These are phyloP conservation scores for Phytophthora palmivora DNA, from an alignment of 352 stramenopile genomes.

Conservation along the genomic window DNA sequence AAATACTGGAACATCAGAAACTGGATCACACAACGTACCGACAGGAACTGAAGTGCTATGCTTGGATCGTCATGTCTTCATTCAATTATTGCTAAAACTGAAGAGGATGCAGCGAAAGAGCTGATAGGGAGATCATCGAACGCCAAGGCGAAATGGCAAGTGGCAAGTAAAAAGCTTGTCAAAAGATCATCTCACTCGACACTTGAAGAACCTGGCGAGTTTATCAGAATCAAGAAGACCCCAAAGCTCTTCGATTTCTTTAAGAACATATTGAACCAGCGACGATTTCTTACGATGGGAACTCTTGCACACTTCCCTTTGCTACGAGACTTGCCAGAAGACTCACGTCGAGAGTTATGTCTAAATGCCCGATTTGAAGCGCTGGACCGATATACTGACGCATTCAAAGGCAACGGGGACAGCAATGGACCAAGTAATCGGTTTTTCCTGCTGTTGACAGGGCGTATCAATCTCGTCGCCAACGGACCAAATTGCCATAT, in stretches of 20 bases:
- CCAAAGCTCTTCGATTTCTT: conserved; percentile 71
- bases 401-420: conserved; percentile 49
- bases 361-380: conserved; percentile 65
- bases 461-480: conserved; percentile 49
- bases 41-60: conserved; percentile 43
- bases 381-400: conserved; percentile 53
- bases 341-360: conserved; percentile 50
- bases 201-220: conserved; percentile 14
- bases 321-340: conserved; percentile 46
- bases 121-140: conserved; percentile 41
- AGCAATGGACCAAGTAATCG: conserved; percentile 24
- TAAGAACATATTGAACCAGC: conserved; percentile 75
- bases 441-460: conserved; percentile 63
- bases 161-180: conserved; percentile 46
- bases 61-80: conserved; percentile 46
- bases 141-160: conserved; percentile 59
- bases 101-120: conserved; percentile 60
- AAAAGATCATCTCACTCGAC: conserved; percentile 18
- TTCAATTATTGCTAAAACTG: conserved; percentile 47
- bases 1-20: neutral
- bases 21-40: neutral
- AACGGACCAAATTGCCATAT: conserved; percentile 34
- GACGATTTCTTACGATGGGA: conserved; percentile 64
- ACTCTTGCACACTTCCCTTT: conserved; percentile 58
- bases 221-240: conserved; percentile 24